Evolutionary conservation across 352 stramenopile species (phyloP), one percentile per base, ranked within the genome.

Genomic region (Phytophthora palmivora): DNA sequence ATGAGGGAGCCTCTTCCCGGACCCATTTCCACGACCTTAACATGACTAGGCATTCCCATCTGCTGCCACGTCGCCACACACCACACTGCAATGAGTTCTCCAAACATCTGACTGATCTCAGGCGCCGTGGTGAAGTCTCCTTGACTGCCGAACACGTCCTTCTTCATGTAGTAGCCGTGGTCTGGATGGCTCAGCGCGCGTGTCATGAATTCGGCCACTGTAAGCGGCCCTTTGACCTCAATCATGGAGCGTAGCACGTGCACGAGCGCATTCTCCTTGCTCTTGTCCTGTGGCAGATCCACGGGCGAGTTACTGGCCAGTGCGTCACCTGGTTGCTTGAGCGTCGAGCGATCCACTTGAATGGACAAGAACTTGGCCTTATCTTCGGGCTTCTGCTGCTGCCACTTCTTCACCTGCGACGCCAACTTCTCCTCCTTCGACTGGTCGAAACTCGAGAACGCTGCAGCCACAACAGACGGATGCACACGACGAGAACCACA

Each of bases 101-200:
- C 92, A 67, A 98, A 98, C 74, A 97, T 95, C 58, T 97, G 91
- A 37, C 78, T 96, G 67, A 98, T 97, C 76, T 98, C 94, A 2
- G 94, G 94, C 14, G 94, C 92, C 1, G 94, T 98, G 26, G 94
- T 96, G 74, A 98, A 98, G 78, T 98, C 92, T 57, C 91, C 92
- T 44, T 94, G 76, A 24, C 70, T 83, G 32, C 94, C 94, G 67
- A 98, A 96, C 48, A 97, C 86, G 58, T 97, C 87, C 36, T 88
- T 87, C 66, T 96, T 95, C 75, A 97, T 98, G 80, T 99, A 99
- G 76, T 99, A 99, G 32, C 96, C 96, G 74, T 97, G 85, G 46
- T 89, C 50, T 12, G 91, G 92, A 78, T 98, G 92, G 42, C 89
- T 91, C 63, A 98, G 79, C 28, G 84, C 84, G 12, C 87, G 82